Evolutionary conservation across 1,284 basidiomycete genomes (phyloP).

Genomic region (Fomitopsis betulina): DNA sequence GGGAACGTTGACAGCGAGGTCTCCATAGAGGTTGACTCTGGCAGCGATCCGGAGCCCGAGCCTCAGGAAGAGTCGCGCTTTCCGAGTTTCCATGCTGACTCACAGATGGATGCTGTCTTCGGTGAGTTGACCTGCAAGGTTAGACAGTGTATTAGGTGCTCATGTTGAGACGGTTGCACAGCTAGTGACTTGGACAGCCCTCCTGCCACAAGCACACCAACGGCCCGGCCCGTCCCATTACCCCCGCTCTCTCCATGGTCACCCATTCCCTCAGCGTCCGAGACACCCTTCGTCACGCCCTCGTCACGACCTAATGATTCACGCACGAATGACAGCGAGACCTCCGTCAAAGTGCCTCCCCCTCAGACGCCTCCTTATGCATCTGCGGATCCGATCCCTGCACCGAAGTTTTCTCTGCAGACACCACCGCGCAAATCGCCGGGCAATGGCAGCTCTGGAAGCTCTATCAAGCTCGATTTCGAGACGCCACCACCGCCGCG

Average conservation of each 20-base stretch:
- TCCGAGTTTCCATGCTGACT: conserved; percentile 9
- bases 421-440: conserved; percentile 50
- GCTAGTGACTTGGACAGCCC: conserved; percentile 36
- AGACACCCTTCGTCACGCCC: not conserved
- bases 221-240: conserved; percentile 18
- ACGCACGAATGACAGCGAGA: not conserved
- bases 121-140: conserved; percentile 24
- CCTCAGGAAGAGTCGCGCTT: conserved; percentile 9
- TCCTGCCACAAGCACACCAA: conserved; percentile 32
- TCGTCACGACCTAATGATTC: not conserved
- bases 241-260: conserved; percentile 5
- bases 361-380: conserved; percentile 10
- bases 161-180: conserved; percentile 11
- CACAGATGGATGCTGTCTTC: conserved; percentile 25
- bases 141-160: not conserved
- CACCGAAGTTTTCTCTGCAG: conserved; percentile 14
- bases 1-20: conserved; percentile 1
- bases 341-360: not conserved
- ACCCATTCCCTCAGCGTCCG: not conserved
- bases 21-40: conserved; percentile 13
- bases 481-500: conserved; percentile 59
- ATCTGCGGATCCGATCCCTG: not conserved
- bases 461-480: conserved; percentile 42
- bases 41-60: conserved; percentile 9
- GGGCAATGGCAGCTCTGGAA: conserved; percentile 18